Conservation (phyloP, 108 stramenopile species). For the Nitzschia palea region DNA sequence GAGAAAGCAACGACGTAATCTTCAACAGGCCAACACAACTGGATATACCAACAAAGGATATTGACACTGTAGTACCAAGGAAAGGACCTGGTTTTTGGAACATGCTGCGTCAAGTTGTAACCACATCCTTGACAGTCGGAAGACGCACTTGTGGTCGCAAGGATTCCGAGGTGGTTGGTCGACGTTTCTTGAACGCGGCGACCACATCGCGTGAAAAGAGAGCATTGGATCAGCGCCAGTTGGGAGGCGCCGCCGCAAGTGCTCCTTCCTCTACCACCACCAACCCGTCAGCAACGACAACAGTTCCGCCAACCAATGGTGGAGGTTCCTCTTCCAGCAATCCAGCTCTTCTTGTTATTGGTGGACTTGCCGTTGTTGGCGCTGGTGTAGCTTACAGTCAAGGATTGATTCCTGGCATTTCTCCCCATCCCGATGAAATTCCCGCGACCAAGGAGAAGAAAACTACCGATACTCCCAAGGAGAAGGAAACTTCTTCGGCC, state of each 20-base stretch:
- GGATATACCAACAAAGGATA: too few species aligned
- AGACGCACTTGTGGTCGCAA: too few species aligned
- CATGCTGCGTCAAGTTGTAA: too few species aligned
- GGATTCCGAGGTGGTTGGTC: too few species aligned
- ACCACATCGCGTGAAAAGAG: conserved; percentile 45
- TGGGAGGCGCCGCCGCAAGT: conserved; percentile 29
- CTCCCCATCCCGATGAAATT: conserved; percentile 14
- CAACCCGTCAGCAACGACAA: neutral
- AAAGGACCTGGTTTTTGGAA: too few species aligned
- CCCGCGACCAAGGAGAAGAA: neutral
- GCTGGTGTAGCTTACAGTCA: conserved; percentile 41
- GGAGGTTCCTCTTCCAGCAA: neutral
- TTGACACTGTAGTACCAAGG: too few species aligned
- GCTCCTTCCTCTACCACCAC: conserved; percentile 5
- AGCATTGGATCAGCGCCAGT: conserved; percentile 48
- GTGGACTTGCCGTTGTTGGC: conserved; percentile 27
- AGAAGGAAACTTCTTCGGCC: conserved; percentile 9
- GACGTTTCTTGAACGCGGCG: conserved; percentile 4
- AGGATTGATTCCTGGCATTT: conserved; percentile 36
- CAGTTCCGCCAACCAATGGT: conserved; percentile 13
- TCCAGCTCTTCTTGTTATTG: conserved; percentile 18
- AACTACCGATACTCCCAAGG: neutral
- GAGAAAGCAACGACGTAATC: too few species aligned
- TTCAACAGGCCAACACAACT: too few species aligned
- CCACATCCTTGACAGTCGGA: too few species aligned